phyloP scores from a whole-genome alignment of 192 early-diverging fungal species.

The Coemansia sp. region DNA sequence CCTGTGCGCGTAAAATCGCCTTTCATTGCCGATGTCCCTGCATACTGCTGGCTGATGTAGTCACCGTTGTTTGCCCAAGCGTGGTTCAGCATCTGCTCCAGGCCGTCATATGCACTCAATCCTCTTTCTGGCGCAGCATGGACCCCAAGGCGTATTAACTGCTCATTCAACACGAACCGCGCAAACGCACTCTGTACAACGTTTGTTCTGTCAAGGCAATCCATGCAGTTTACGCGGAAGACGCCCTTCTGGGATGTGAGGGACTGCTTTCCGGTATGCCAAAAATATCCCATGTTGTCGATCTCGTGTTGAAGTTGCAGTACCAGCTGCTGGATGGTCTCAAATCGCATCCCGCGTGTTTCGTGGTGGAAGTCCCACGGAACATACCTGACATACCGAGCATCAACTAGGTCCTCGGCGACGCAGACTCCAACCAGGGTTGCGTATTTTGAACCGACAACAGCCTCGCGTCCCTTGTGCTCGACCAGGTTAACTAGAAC shows the following conservation, averaged over 20 bases:
- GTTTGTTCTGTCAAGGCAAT: slow-evolving; percentile 97
- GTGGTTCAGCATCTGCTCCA: slow-evolving; percentile 67
- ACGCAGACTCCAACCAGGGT: slow-evolving; percentile 54
- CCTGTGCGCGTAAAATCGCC: slow-evolving; percentile 78
- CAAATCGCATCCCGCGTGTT: slow-evolving; percentile 87
- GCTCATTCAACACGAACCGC: slow-evolving; percentile 63
- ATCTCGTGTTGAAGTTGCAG: slow-evolving; percentile 69
- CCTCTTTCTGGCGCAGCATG: slow-evolving; percentile 66
- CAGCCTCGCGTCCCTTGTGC: slow-evolving; percentile 63
- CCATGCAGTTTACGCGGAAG: slow-evolving; percentile 91
- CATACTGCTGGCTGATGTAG: slow-evolving; percentile 73
- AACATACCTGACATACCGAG: slow-evolving; percentile 59
- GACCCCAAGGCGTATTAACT: slow-evolving; percentile 67
- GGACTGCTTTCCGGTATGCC: slow-evolving; percentile 20
- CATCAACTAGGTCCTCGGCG: slow-evolving; percentile 39
- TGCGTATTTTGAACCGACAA: slow-evolving; percentile 64
- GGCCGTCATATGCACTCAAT: slow-evolving; percentile 60
- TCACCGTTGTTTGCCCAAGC: slow-evolving; percentile 84
- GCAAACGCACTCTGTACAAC: slow-evolving; percentile 77
- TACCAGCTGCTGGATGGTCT: slow-evolving; percentile 79
- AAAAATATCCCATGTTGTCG: slow-evolving; percentile 60
- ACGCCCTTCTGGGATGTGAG: slow-evolving; percentile 55
- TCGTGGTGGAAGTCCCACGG: slow-evolving; percentile 96
- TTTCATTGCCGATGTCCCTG: slow-evolving; percentile 76
- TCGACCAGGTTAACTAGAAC: slow-evolving; percentile 69